Evolutionary conservation across 2,329 filamentous ascomycete genomes (phyloP), one percentile per base, ranked within the genome.

Genomic region (Neoscytalidium dimidiatum): DNA sequence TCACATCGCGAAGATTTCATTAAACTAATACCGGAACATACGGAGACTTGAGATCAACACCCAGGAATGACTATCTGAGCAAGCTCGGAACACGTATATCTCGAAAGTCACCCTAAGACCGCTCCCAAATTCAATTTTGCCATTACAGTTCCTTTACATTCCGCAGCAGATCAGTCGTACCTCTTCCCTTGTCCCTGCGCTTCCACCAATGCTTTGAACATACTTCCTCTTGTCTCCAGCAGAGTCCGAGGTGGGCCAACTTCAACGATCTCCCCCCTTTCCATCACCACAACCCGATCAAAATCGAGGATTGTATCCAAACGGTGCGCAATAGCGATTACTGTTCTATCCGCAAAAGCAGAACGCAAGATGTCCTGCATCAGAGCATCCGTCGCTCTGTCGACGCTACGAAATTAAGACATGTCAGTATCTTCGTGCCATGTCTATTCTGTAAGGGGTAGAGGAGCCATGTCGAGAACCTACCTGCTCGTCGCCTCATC

Each of bases 271-370:
- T 70, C 69, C 3, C 84, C 85, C 8, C 75, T 72, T 28, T 85
- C 81, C 76, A 86, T 79, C 7, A 86, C 81, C 1, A 82, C 77
- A 29, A 87, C 80, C 26, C 73, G 74, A 69, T 86, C 84, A 69
- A 83, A 85, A 62, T 84, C 81, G 66, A 84, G 75, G 14, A 87
- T 84, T 64, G 84, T 84, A 41, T 85, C 81, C 46, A 87, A 76
- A 29, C 84, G 83, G 73, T 87, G 85, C 4, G 84, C 84, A 1
- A 87, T 83, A 0, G 83, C 80, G 58, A 87, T 79, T 63, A 91
- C 83, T 0, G 89, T 91, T 66, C 86, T 84, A 3, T 77, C 78
- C 2, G 74, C 72, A 70, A 89, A 88, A 26, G 78, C 78, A 31
- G 81, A 79, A 52, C 85, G 80, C 62, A 89, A 81, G 31, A 87